Evolutionary conservation across 164 flowering plant species (phyloP), one percentile per base, ranked within the genome.

Genomic region (Tetrastigma voinierianum): DNA sequence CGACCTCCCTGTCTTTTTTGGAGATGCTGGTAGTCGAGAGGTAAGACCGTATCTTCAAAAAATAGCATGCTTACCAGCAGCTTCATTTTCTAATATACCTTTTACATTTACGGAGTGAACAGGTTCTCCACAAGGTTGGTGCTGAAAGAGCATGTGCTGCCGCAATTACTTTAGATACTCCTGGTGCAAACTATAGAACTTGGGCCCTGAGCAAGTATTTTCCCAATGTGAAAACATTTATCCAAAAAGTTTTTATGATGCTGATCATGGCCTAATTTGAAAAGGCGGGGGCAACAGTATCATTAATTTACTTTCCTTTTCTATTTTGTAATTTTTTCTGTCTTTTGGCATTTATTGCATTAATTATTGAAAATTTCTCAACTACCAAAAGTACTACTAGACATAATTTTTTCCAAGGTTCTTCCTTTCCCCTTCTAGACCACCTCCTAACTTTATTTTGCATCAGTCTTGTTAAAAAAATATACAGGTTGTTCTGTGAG

Each of bases 11-110:
- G 99, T 96, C 45, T 96, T 81, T 74, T 96, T 96, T 84, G 99
- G 99, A 59, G 99, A 96, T 87, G 96, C 98, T 64, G 99, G 99
- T n/a, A 96, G 99, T 74, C 84, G 90, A 74, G 99, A 96, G 98
- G 99, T 96, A 80, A 66, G 67, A 13, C 24, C 11, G 15, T 46
- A 11, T 48, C 8, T 55, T 8, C 65, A 45, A 51, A 61, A 11
- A 59, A 2, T 15, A 65, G 46, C 7, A 21, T 48, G 9, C 23
- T 68, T 23, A 45, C 12, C 1, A 43, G 10, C 17, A 17, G 48
- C 2, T 75, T 61, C 55, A 43, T 51, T 59, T 18, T 64, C 47
- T 84, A 66, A 77, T 58, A 54, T 66, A n/a, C 24, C 59, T 73
- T 51, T 24, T 51, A 17, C 54, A 25, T 66, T 14, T 66, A 10